phyloP scores from a whole-genome alignment of 139 green algal genomes.

The Micractinium sp. region DNA sequence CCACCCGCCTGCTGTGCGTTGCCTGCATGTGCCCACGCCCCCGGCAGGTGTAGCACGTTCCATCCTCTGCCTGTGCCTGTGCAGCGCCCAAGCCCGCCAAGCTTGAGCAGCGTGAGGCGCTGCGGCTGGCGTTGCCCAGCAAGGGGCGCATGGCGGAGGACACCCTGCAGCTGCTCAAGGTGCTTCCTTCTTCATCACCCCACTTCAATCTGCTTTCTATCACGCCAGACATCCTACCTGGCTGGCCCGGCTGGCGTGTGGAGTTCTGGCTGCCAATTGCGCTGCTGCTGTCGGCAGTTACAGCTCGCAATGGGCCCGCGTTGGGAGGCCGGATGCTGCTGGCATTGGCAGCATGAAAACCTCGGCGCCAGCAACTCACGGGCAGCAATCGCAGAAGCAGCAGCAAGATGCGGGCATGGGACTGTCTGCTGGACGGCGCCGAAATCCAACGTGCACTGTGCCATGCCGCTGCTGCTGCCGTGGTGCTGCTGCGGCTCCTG shows the following conservation, averaged over 20 bases:
- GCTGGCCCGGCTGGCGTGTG: not conserved
- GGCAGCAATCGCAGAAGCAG: not conserved
- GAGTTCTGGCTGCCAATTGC: not conserved
- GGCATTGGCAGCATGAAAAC: not conserved
- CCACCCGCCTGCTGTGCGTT: not conserved
- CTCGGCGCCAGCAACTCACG: not conserved
- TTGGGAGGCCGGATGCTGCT: not conserved
- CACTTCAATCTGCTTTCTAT: not conserved
- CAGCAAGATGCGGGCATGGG: too few species aligned
- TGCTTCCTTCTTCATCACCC: constrained; percentile 17
- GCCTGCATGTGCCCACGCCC: not conserved
- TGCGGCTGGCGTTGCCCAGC: constrained; percentile 91
- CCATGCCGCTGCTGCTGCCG: too few species aligned
- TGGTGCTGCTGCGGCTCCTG: too few species aligned
- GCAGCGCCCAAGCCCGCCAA: constrained; percentile 27
- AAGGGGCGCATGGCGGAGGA: constrained; percentile 99
- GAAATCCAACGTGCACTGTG: too few species aligned
- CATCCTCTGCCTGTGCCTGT: not conserved
- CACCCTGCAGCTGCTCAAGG: constrained; percentile 91
- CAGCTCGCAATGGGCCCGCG: too few species aligned
- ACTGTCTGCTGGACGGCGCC: too few species aligned
- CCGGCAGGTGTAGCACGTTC: not conserved
- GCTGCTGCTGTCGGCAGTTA: too few species aligned
- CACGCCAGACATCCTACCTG: not conserved
- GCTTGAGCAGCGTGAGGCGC: constrained; percentile 31